A percentile compares a stretch with the other conserved stretches of the same genome.
Evolutionary conservation across 1,139 yeast genomes (phyloP).

Genomic region (Sugiyamaella pinicola): DNA sequence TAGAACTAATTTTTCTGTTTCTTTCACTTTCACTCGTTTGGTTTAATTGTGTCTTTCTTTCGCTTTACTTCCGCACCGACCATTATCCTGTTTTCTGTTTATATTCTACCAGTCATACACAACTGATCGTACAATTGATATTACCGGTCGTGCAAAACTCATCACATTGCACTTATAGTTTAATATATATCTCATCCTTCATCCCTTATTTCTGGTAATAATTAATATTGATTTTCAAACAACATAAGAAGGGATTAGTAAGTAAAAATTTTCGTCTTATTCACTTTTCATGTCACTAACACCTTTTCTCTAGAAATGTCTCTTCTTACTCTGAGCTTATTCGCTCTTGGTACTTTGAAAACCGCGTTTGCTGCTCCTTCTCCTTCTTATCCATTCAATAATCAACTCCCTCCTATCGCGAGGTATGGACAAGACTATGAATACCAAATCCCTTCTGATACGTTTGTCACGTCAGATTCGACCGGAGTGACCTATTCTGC

Average conservation of each 20-base stretch:
- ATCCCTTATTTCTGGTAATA: not conserved
- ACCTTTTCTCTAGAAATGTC: not conserved
- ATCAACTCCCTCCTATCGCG: slow-evolving; percentile 88
- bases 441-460: slow-evolving; percentile 72
- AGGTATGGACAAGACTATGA: slow-evolving; percentile 61
- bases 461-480: slow-evolving; percentile 53
- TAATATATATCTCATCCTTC: not conserved
- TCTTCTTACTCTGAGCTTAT: not conserved
- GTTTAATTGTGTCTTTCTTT: not conserved
- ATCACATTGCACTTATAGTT: not conserved
- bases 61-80: not conserved
- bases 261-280: not conserved
- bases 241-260: not conserved
- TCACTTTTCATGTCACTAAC: not conserved
- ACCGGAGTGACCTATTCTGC: slow-evolving; percentile 57
- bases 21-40: not conserved
- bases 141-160: not conserved
- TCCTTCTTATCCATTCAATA: slow-evolving; percentile 65
- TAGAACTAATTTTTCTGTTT: not conserved
- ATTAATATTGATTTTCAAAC: not conserved
- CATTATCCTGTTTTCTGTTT: too few relatives aligned
- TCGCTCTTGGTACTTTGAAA: not conserved
- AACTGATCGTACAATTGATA: too few relatives aligned
- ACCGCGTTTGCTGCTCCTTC: slow-evolving; percentile 7
- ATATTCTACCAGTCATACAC: not conserved